Evolutionary conservation across 768 basidiomycete genomes (phyloP).

Genomic region (Boletus insuetus): DNA sequence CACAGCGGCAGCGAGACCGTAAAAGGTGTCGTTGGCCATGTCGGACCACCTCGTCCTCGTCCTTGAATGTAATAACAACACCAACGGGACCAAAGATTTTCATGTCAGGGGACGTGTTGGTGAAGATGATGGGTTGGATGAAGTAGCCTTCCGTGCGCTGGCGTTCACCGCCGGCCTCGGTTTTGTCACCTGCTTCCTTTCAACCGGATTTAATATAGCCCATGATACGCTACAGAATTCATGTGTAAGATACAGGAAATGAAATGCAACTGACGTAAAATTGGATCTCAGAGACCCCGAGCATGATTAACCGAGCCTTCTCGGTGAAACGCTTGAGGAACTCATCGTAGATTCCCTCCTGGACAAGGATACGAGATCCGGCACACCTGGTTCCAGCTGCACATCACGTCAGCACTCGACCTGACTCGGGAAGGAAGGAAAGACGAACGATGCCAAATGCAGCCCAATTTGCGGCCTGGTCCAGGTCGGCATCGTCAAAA

Average conservation of each 20-base stretch:
- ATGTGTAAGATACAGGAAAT: not conserved
- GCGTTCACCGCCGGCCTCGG: constrained; percentile 63
- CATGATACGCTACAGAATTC: constrained; percentile 59
- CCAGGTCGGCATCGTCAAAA: constrained; percentile 47
- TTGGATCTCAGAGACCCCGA: constrained; percentile 74
- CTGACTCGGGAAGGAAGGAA: not conserved
- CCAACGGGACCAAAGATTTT: constrained; percentile 81
- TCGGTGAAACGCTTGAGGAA: constrained; percentile 62
- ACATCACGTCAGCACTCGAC: constrained; percentile 17
- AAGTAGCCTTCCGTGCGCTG: too few species aligned
- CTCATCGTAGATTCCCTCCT: constrained; percentile 73
- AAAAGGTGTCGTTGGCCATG: constrained; percentile 84
- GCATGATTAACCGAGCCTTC: constrained; percentile 50
- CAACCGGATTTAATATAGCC: constrained; percentile 74
- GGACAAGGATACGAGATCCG: constrained; percentile 80
- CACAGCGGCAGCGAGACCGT: constrained; percentile 86
- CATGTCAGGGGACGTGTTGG: constrained; percentile 64
- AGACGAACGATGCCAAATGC: constrained; percentile 63
- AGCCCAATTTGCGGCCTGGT: constrained; percentile 68
- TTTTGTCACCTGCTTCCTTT: constrained; percentile 66
- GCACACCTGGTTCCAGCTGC: constrained; percentile 72
- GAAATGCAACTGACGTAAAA: constrained; percentile 51
- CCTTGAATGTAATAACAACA: constrained; percentile 73
- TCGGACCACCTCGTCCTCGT: constrained; percentile 59
- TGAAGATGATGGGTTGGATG: constrained; percentile 74